Evolutionary conservation across 73 alveolate species (phyloP).

Genomic region (Paramecium biaurelia): DNA sequence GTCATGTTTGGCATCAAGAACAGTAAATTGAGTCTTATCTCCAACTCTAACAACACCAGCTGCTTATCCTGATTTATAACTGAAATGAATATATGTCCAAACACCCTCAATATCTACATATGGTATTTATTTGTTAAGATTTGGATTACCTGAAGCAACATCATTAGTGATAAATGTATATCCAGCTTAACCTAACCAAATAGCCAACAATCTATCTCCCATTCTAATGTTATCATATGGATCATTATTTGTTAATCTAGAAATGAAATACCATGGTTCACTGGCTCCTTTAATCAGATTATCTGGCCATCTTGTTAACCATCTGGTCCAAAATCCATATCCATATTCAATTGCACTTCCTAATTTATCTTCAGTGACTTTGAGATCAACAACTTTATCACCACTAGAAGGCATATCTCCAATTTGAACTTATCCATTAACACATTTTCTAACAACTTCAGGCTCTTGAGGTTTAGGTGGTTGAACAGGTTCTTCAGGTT

Average conservation of each 20-base stretch:
- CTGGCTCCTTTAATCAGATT: background rate
- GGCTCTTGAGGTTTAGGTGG: constrained; percentile 1
- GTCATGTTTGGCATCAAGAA: background rate
- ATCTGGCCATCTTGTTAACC: constrained; percentile 26
- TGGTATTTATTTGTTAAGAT: constrained; percentile 29
- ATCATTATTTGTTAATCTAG: constrained; percentile 39
- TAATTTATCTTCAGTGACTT: constrained; percentile 21
- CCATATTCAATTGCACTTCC: constrained; percentile 40
- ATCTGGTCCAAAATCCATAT: constrained; percentile 50
- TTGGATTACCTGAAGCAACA: constrained; percentile 9
- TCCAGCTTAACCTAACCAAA: constrained; percentile 38
- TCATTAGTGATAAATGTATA: constrained; percentile 41
- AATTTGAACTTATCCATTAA: constrained; percentile 5
- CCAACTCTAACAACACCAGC: background rate
- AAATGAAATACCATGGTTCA: constrained; percentile 50
- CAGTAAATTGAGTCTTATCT: background rate
- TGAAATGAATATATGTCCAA: constrained; percentile 50
- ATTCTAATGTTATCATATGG: constrained; percentile 49
- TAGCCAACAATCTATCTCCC: constrained; percentile 48
- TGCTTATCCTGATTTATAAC: constrained; percentile 39
- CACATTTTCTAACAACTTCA: background rate
- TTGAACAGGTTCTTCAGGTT: background rate
- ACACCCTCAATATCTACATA: constrained; percentile 39
- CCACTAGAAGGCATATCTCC: constrained; percentile 12
- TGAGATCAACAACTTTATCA: constrained; percentile 12